phyloP scores from a whole-genome alignment of 73 alveolate genomes.

The Tetrahymena elliotti region DNA sequence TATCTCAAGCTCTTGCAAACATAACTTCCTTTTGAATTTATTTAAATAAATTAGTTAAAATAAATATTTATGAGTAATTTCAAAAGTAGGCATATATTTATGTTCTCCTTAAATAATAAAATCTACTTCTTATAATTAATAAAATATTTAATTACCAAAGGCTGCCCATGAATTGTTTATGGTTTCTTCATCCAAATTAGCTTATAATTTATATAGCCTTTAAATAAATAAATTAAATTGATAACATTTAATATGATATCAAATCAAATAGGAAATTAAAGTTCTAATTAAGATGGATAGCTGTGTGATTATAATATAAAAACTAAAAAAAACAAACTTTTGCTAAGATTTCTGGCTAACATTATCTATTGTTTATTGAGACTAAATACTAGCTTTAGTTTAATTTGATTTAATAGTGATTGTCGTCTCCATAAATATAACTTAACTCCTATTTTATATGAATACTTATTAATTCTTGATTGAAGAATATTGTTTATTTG shows the following conservation, averaged over 20 bases:
- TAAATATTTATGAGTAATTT: neutral
- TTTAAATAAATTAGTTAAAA: neutral
- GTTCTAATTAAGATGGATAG: neutral
- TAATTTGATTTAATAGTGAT: neutral
- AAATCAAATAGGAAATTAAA: neutral
- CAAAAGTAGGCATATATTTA: neutral
- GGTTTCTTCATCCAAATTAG: neutral
- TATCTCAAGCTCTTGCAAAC: slow-evolving; percentile 29
- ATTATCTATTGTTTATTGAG: neutral
- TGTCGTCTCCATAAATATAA: neutral
- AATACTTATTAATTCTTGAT: neutral
- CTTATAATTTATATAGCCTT: neutral
- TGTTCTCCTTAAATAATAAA: neutral
- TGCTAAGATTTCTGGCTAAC: neutral
- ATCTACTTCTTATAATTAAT: neutral
- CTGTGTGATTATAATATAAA: neutral
- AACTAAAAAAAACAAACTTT: neutral
- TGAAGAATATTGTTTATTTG: neutral
- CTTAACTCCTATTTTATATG: neutral
- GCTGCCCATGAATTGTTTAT: neutral
- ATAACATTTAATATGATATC: neutral
- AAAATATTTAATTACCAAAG: neutral
- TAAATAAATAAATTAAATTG: neutral
- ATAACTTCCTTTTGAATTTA: slow-evolving; percentile 10
- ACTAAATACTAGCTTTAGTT: neutral